Conservation (phyloP, 495 filamentous ascomycete species). For the Parathielavia appendiculata region DNA sequence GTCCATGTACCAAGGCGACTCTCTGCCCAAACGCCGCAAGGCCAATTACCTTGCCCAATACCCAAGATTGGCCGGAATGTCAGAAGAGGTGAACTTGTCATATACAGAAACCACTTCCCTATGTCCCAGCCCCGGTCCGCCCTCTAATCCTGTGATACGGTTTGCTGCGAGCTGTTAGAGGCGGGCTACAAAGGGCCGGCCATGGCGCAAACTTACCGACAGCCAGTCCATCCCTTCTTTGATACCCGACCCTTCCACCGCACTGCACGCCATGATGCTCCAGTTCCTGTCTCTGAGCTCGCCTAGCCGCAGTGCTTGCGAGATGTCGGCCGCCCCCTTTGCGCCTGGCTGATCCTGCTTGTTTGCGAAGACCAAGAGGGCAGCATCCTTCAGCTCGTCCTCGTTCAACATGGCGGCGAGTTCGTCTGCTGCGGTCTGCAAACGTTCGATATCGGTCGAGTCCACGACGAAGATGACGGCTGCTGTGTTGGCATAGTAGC, state of each 20-base stretch:
- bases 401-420: constrained; percentile 93
- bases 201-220: constrained; percentile 63
- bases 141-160: constrained; percentile 43
- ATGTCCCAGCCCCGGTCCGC: constrained; percentile 1
- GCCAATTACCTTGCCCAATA: constrained; percentile 20
- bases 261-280: constrained; percentile 97
- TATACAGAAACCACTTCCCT: constrained; percentile 27
- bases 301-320: constrained; percentile 81
- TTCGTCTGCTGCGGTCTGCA: constrained; percentile 88
- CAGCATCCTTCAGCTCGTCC: constrained; percentile 89
- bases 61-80: constrained; percentile 26
- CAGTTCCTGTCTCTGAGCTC: constrained; percentile 94
- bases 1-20: constrained; percentile 18
- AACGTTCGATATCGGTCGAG: constrained; percentile 90
- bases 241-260: constrained; percentile 90
- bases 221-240: constrained; percentile 99
- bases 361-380: constrained; percentile 93
- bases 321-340: constrained; percentile 94
- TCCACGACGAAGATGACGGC: constrained; percentile 98
- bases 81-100: constrained; percentile 23
- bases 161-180: constrained; percentile 41
- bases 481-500: constrained; percentile 99
- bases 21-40: constrained; percentile 13
- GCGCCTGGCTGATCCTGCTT: constrained; percentile 98
- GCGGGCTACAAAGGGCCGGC: not conserved